A percentile compares a stretch with the other conserved stretches of the same genome.
These are phyloP conservation scores for Tricholoma furcatifolium DNA, from an alignment of 768 basidiomycete genomes.

Conservation along the genomic window DNA sequence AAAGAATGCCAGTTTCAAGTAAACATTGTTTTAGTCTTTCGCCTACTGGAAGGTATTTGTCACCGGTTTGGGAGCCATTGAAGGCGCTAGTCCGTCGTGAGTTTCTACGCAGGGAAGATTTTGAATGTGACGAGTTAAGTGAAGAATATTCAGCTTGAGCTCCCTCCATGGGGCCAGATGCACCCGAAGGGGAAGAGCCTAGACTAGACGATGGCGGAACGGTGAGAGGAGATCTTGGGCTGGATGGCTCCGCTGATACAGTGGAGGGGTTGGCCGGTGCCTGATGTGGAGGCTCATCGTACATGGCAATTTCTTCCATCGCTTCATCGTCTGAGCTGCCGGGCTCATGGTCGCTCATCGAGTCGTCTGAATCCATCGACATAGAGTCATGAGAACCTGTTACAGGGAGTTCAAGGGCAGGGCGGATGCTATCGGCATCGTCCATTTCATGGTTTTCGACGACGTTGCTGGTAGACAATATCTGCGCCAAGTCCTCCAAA, in stretches of 20 bases:
- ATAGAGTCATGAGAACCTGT: slow-evolving; percentile 50
- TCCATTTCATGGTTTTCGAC: slow-evolving; percentile 56
- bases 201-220: slow-evolving; percentile 31
- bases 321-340: slow-evolving; percentile 77
- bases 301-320: slow-evolving; percentile 82
- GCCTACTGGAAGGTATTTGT: slow-evolving; percentile 56
- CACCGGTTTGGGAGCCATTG: slow-evolving; percentile 25
- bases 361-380: slow-evolving; percentile 70
- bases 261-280: slow-evolving; percentile 31
- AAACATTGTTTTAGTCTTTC: slow-evolving; percentile 80
- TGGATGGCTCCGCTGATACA: slow-evolving; percentile 27
- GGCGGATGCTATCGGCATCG: slow-evolving; percentile 59
- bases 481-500: slow-evolving; percentile 83
- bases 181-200: slow-evolving; percentile 29
- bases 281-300: slow-evolving; percentile 49
- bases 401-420: slow-evolving; percentile 68
- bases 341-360: slow-evolving; percentile 70
- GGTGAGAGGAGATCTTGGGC: slow-evolving; percentile 30
- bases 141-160: slow-evolving; percentile 19
- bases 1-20: slow-evolving; percentile 69
- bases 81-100: slow-evolving; percentile 45
- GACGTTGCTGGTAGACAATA: slow-evolving; percentile 66
- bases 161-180: slow-evolving; percentile 24
- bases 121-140: slow-evolving; percentile 31
- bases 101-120: slow-evolving; percentile 46